Conservation (phyloP, 75 land plant genomes). For the Azolla pinnata region DNA sequence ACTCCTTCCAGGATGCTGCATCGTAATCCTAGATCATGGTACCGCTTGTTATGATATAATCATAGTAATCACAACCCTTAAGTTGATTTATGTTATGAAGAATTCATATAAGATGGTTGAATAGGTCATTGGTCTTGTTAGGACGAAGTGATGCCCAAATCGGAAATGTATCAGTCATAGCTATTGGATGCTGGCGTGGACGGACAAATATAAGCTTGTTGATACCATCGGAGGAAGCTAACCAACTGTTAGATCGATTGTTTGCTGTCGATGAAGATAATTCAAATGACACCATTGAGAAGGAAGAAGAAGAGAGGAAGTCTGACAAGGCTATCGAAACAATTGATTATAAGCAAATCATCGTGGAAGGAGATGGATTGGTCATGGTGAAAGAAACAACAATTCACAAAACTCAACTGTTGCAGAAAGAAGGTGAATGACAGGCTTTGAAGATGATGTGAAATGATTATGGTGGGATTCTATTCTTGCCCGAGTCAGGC, state of each 20-base stretch:
- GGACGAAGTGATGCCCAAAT: slow-evolving; percentile 1
- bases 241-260: slow-evolving; percentile 65
- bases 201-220: slow-evolving; percentile 64
- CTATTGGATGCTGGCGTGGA: slow-evolving; percentile 94
- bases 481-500: too few relatives aligned
- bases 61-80: too few relatives aligned
- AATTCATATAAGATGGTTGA: too few relatives aligned
- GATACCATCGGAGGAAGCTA: slow-evolving; percentile 67
- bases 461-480: too few relatives aligned
- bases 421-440: not conserved
- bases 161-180: slow-evolving; percentile 23
- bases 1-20: slow-evolving; percentile 71
- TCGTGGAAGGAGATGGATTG: too few relatives aligned
- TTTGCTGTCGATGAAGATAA: not conserved
- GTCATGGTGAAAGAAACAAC: too few relatives aligned
- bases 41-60: too few relatives aligned
- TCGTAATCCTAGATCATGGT: slow-evolving; percentile 56
- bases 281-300: not conserved
- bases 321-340: too few relatives aligned
- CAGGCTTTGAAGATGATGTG: not conserved
- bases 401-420: not conserved
- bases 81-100: too few relatives aligned
- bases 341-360: too few relatives aligned
- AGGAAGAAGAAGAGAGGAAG: not conserved
- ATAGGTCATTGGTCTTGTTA: too few relatives aligned